Percentiles rank a stretch among this genome's conserved stretches.
Evolutionary conservation across 257 asterid species (phyloP).

Genomic region (Capsicum baccatum): DNA sequence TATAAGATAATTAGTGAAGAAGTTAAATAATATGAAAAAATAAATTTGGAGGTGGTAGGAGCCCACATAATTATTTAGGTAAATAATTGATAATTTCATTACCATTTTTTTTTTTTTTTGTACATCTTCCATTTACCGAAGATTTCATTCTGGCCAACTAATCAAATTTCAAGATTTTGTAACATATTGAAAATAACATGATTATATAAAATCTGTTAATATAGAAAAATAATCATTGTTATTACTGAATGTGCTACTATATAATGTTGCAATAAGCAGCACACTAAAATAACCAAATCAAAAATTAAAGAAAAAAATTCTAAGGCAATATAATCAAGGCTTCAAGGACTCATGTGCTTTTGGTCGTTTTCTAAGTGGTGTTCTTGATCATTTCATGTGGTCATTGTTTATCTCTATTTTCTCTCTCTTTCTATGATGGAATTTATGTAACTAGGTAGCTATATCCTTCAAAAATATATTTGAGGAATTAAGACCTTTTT

Average conservation of each 20-base stretch:
- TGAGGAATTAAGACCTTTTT: too few species aligned
- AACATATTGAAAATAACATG: neutral
- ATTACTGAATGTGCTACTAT: neutral
- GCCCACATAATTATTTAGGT: too few species aligned
- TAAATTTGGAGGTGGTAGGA: too few species aligned
- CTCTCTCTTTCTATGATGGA: too few species aligned
- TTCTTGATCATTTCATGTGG: constrained; percentile 23
- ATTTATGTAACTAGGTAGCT: too few species aligned
- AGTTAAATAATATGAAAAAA: neutral
- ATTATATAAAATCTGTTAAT: neutral
- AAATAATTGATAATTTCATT: too few species aligned
- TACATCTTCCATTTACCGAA: too few species aligned
- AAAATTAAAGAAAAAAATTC: neutral
- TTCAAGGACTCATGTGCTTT: neutral
- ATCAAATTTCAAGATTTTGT: neutral
- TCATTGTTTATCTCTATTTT: neutral
- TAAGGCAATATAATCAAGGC: neutral
- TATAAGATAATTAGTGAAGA: neutral
- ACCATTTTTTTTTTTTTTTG: too few species aligned
- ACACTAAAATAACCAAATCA: neutral
- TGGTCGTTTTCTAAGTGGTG: too few species aligned
- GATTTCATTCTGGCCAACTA: too few species aligned
- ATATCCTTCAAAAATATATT: neutral
- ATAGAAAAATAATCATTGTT: neutral
- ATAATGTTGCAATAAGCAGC: neutral